These are phyloP conservation scores for Periconia digitata DNA, from an alignment of 2,329 filamentous ascomycete genomes.

Conservation along the genomic window DNA sequence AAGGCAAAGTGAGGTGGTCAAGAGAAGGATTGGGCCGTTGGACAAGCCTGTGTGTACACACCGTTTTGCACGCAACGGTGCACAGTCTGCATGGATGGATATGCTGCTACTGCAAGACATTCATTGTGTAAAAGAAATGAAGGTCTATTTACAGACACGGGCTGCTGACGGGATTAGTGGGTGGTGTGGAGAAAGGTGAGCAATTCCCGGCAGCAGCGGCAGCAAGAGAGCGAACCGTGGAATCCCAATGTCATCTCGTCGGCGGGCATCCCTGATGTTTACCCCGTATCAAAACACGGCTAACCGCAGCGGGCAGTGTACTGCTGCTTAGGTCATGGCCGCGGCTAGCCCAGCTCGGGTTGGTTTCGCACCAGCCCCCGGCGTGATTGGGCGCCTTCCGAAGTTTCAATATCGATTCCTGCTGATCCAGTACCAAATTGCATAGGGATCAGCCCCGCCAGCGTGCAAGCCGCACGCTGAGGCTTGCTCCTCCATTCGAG, in stretches of 20 bases:
- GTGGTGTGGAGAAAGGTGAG: background rate
- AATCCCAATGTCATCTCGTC: too few species aligned
- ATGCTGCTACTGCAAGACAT: background rate
- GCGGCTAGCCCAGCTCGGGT: too few species aligned
- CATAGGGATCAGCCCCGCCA: background rate
- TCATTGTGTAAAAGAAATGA: too few species aligned
- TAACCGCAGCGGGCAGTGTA: background rate
- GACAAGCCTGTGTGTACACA: too few species aligned
- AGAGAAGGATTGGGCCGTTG: too few species aligned
- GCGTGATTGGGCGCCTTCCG: background rate
- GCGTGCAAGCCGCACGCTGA: background rate
- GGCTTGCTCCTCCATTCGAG: background rate
- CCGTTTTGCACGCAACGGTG: too few species aligned
- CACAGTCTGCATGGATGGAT: background rate
- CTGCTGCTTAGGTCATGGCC: background rate
- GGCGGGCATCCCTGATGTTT: background rate
- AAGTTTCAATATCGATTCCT: background rate
- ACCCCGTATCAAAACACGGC: background rate
- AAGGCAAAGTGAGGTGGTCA: too few species aligned
- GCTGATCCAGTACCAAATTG: background rate
- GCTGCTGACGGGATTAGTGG: background rate
- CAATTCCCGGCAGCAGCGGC: background rate
- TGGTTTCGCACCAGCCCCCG: too few species aligned
- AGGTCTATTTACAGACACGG: background rate
- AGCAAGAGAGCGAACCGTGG: too few species aligned